phyloP scores from a whole-genome alignment of 2,329 filamentous ascomycete species.

The Trichoderma arundinaceum region DNA sequence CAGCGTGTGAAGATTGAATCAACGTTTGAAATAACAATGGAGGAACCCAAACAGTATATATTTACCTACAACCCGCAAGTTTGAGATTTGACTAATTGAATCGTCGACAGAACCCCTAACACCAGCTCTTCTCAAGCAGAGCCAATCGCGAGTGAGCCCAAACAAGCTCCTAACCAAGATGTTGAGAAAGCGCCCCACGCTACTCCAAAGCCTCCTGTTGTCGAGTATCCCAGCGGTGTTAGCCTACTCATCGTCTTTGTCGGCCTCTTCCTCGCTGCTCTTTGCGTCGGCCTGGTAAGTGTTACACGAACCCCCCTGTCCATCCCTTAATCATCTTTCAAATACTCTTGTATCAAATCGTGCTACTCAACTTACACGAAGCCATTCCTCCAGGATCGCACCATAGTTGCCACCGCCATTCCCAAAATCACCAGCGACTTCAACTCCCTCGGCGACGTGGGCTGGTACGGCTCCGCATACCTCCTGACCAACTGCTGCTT shows the following conservation, averaged over 20 bases:
- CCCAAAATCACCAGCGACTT: constrained; percentile 42
- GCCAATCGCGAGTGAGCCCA: neutral
- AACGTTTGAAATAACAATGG: neutral
- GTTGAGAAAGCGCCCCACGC: neutral
- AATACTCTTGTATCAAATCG: neutral
- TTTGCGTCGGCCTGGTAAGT: constrained; percentile 8
- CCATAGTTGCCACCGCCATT: constrained; percentile 37
- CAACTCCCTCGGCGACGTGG: no score
- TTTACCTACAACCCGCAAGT: no score
- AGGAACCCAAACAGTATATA: neutral
- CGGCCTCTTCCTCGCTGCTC: constrained; percentile 18
- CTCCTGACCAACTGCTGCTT: no score
- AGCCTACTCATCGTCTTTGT: neutral
- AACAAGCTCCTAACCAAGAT: neutral
- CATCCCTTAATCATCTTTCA: no score
- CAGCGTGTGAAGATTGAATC: neutral
- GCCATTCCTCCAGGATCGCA: neutral
- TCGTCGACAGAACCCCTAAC: neutral
- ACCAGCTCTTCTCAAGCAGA: neutral
- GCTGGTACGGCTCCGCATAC: no score
- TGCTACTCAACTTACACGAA: neutral
- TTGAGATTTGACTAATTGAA: neutral
- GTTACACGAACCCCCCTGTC: no score
- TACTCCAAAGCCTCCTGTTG: neutral
- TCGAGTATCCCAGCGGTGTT: neutral